A percentile compares a stretch with the other conserved stretches of the same genome.
These are phyloP conservation scores for Scheffersomyces lignosus DNA, from an alignment of 805 yeast genomes.

Conservation along the genomic window DNA sequence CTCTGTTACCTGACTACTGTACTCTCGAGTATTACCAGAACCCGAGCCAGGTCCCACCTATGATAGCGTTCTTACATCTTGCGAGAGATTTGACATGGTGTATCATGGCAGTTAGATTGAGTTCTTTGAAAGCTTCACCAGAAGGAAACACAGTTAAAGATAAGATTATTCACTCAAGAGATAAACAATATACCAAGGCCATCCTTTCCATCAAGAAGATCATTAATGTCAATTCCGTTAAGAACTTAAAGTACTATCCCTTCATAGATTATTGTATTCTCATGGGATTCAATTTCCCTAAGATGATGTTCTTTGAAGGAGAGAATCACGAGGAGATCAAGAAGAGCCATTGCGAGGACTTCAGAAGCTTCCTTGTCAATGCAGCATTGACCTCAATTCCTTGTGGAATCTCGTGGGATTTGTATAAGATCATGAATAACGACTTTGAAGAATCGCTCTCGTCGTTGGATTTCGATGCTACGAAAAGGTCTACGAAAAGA, in stretches of 20 bases:
- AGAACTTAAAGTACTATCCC: constrained; percentile 11
- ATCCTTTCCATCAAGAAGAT: constrained; percentile 9
- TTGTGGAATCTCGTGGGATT: constrained; percentile 15
- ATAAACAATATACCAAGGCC: constrained; percentile 14
- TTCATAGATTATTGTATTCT: constrained; percentile 17
- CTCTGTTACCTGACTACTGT: constrained; percentile 16
- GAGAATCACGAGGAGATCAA: constrained; percentile 3
- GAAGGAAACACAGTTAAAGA: constrained; percentile 3
- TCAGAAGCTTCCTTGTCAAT: constrained; percentile 7
- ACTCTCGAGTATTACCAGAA: constrained; percentile 6
- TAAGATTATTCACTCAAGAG: constrained; percentile 8
- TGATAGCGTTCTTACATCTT: constrained; percentile 17
- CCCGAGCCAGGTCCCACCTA: constrained; percentile 11
- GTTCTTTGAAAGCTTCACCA: constrained; percentile 3
- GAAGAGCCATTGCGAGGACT: constrained; percentile 6
- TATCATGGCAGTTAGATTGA: constrained; percentile 15
- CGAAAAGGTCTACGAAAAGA: background rate
- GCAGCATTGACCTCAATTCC: constrained; percentile 12
- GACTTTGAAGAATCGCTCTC: constrained; percentile 1
- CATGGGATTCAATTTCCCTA: constrained; percentile 17
- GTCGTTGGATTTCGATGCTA: background rate
- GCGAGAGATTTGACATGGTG: constrained; percentile 17
- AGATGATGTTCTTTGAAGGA: constrained; percentile 15
- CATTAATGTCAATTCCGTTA: constrained; percentile 5
- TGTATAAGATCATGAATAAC: constrained; percentile 14